Evolutionary conservation across 306 rosid species (phyloP).

Genomic region (Parietaria judaica): DNA sequence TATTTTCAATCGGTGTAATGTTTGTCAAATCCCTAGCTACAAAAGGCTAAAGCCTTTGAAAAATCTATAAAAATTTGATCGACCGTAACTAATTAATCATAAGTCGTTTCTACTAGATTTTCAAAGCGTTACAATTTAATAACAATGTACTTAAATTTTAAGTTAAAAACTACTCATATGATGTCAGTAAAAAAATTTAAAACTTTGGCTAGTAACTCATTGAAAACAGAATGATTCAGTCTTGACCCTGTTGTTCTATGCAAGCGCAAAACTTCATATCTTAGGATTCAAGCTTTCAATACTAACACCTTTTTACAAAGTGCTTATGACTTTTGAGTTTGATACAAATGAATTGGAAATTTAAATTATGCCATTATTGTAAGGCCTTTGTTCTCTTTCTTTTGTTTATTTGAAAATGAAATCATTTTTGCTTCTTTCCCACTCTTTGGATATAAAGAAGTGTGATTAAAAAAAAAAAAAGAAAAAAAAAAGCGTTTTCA

Average conservation of each 20-base stretch:
- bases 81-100: too few relatives aligned
- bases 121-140: too few relatives aligned
- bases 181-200: too few relatives aligned
- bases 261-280: neutral
- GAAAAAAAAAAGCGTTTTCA: neutral
- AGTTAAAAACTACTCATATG: too few relatives aligned
- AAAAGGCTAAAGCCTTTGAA: too few relatives aligned
- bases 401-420: neutral
- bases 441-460: slow-evolving; percentile 1
- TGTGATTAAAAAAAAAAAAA: neutral
- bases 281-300: slow-evolving; percentile 1
- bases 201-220: neutral
- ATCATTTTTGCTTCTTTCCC: slow-evolving; percentile 6
- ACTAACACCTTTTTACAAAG: neutral
- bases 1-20: too few relatives aligned
- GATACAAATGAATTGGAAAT: neutral
- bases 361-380: neutral
- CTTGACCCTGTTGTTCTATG: neutral
- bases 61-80: too few relatives aligned
- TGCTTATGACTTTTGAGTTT: neutral
- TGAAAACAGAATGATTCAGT: slow-evolving; percentile 3
- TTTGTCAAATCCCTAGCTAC: too few relatives aligned
- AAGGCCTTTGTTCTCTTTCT: neutral
- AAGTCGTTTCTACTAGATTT: too few relatives aligned
- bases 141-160: too few relatives aligned